Base-by-base conservation (phyloP, 345 rosid species). In the Camelina neglecta region DNA sequence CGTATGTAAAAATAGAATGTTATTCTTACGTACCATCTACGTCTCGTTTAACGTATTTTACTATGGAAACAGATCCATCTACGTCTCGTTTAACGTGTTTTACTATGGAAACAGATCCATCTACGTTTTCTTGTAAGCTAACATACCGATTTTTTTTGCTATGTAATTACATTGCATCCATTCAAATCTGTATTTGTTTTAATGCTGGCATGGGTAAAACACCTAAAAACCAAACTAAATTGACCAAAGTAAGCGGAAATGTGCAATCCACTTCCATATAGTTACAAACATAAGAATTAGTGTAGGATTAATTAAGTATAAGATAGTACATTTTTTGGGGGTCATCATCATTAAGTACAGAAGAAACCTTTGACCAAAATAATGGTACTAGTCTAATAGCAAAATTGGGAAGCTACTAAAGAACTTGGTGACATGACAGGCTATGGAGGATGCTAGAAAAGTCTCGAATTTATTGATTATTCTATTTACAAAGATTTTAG, bases 401-500 rank as follows among this genome's bases (percentile, higher is more conserved):
- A 55, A 55, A 36, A 16, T 18, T 48, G 16, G 18, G 70, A 48
- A 29, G 31, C 31, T 4, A 29, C 31, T 29, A 29, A 29, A 29
- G 31, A 29, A 29, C 31, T 29, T 29, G 31, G 31, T 29, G 31
- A 29, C 31, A 29, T 29, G 31, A 29, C 38, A 35, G 39, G 6
- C 13, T 56, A 29, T 13, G 61, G 39, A 58, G 3, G 16, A 61
- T 11, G 66, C 60, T 51, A 54, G 24, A 54, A 54, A 54, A 39
- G 67, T 47, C 13, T 31, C 45, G 42, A 39, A 67, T 8, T 26
- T 6, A 58, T 75, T 15, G 5, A 2, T 75, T 68, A 51, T 68
- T 68, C 11, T 53, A 61, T 21, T 44, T 33, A 68, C 80, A 77
- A 0, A 29, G 15, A 70, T 29, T 69, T 60, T 3, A 47, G 9